These are phyloP conservation scores for Cudoniella acicularis DNA, from an alignment of 495 filamentous ascomycete genomes.

Conservation along the genomic window DNA sequence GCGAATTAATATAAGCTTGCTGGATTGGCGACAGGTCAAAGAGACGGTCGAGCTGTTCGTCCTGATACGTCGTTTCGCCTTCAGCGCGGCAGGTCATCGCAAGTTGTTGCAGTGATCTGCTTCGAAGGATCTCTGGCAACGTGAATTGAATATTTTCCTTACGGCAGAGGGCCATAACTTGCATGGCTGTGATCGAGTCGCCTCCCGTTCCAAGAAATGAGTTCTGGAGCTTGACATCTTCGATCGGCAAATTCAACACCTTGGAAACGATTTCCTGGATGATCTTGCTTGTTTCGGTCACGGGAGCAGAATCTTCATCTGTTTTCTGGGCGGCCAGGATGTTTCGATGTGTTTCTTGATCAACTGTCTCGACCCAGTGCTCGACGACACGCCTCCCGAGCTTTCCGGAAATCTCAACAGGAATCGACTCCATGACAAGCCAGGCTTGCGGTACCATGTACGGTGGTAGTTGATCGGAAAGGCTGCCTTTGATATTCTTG, in stretches of 20 bases:
- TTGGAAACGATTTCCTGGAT: neutral
- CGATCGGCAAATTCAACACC: neutral
- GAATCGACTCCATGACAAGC: neutral
- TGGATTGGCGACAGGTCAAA: constrained; percentile 74
- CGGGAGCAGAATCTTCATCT: neutral
- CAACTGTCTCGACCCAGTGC: neutral
- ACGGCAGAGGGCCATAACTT: neutral
- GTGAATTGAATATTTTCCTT: neutral
- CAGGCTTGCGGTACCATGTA: neutral
- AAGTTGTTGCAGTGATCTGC: neutral
- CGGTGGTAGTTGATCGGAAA: neutral
- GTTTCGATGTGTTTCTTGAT: neutral
- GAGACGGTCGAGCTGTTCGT: neutral
- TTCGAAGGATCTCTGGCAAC: neutral
- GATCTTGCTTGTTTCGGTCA: neutral
- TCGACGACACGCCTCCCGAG: neutral
- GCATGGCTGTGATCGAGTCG: neutral
- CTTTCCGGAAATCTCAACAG: neutral
- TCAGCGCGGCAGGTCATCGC: neutral
- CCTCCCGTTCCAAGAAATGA: neutral
- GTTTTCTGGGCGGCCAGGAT: neutral
- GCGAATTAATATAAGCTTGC: constrained; percentile 59
- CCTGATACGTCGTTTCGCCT: neutral
- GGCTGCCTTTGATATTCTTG: neutral
- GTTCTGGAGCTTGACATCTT: neutral